Evolutionary conservation across 176 grass and related monocot species (phyloP).

Genomic region (Aegilops umbellulata): DNA sequence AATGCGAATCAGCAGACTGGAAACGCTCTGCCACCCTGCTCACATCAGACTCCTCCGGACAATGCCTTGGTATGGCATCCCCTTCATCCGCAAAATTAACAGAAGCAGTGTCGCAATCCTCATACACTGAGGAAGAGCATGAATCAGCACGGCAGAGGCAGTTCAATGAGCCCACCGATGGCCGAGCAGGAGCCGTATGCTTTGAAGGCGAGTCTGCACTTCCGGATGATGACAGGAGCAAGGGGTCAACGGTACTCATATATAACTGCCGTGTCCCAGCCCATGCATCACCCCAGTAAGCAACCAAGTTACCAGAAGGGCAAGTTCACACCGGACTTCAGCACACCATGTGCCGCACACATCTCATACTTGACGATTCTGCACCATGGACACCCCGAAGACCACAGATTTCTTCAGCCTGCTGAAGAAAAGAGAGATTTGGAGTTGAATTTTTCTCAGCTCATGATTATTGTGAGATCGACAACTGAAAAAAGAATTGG

Average conservation of each 20-base stretch:
- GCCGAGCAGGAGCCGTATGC: conserved; percentile 11
- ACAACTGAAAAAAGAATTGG: not conserved
- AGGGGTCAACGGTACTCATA: conserved; percentile 75
- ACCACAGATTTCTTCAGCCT: conserved; percentile 36
- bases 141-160: conserved; percentile 60
- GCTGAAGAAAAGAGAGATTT: conserved; percentile 12
- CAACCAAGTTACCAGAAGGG: not conserved
- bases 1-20: conserved; percentile 66
- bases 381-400: conserved; percentile 17
- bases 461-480: not conserved
- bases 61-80: conserved; percentile 28
- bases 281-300: conserved; percentile 43
- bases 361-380: conserved; percentile 10
- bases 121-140: conserved; percentile 57
- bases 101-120: conserved; percentile 50
- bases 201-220: conserved; percentile 49
- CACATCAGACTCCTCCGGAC: conserved; percentile 41
- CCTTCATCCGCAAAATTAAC: conserved; percentile 50
- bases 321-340: conserved; percentile 1
- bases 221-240: conserved; percentile 49
- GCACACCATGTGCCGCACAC: not conserved
- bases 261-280: conserved; percentile 37
- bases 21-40: conserved; percentile 39
- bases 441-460: conserved; percentile 12
- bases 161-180: conserved; percentile 39